These are phyloP conservation scores for Begonia fuchsioides DNA, from an alignment of 306 rosid species.

Conservation along the genomic window DNA sequence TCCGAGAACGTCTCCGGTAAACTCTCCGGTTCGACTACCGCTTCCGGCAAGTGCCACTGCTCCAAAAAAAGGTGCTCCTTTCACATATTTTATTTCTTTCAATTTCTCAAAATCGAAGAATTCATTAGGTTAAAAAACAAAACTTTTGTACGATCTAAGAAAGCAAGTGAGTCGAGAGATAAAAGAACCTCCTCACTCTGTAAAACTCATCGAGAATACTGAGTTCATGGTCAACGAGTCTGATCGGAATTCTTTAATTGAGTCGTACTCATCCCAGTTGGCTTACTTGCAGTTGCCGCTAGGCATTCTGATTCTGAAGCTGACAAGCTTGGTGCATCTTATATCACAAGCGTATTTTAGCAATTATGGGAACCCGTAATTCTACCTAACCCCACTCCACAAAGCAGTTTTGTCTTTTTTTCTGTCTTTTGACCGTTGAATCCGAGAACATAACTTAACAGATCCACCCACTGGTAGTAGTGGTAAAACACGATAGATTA, in stretches of 20 bases:
- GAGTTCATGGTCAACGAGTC: constrained; percentile 30
- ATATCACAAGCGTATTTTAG: neutral
- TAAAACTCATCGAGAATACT: neutral
- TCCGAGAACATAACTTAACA: neutral
- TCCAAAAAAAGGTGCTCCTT: constrained; percentile 56
- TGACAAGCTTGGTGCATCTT: too few relatives aligned
- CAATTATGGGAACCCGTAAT: constrained; percentile 28
- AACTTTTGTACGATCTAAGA: too few relatives aligned
- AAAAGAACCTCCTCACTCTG: too few relatives aligned
- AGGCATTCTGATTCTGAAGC: too few relatives aligned
- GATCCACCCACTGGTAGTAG: neutral
- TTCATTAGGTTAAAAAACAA: neutral
- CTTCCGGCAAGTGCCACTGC: constrained; percentile 73
- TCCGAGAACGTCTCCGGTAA: constrained; percentile 46
- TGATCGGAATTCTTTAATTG: neutral
- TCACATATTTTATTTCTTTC: neutral
- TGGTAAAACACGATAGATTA: neutral
- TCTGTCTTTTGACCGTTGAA: neutral
- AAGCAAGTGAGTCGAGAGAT: too few relatives aligned
- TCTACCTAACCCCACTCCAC: constrained; percentile 12
- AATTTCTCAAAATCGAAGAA: neutral
- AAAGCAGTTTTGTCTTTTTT: constrained; percentile 6
- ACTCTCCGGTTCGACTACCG: constrained; percentile 35
- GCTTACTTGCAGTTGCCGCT: too few relatives aligned
- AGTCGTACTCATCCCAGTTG: neutral